Evolutionary conservation across 352 stramenopile species (phyloP).

Genomic region (Phytophthora lateralis): DNA sequence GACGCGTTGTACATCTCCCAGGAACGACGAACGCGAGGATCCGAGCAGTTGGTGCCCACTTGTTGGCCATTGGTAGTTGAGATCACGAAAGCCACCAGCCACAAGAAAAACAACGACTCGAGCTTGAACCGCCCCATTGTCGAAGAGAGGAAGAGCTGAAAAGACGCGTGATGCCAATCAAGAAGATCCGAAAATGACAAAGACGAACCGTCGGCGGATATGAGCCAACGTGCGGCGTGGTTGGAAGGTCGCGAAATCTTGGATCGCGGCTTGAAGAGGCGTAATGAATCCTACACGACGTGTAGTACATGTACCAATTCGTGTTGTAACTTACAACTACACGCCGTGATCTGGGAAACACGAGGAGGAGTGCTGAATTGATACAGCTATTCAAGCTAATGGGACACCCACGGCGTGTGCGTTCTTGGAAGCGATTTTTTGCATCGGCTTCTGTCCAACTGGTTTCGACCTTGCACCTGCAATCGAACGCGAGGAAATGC

Average conservation of each 20-base stretch:
- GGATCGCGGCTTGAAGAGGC: neutral
- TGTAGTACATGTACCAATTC: too few species aligned
- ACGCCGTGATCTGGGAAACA: too few species aligned
- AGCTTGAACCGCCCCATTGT: constrained; percentile 7
- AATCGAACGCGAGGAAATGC: too few species aligned
- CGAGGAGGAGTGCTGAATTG: too few species aligned
- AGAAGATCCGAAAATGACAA: constrained; percentile 17
- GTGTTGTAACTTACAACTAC: too few species aligned
- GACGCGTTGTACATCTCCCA: constrained; percentile 43
- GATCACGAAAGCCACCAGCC: constrained; percentile 1
- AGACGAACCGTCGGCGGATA: neutral
- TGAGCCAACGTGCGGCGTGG: neutral
- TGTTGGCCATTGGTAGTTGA: constrained; percentile 20
- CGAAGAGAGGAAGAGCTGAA: too few species aligned
- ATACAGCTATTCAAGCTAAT: too few species aligned
- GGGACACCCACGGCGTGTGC: too few species aligned
- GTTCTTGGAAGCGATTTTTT: too few species aligned
- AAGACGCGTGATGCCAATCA: constrained; percentile 1
- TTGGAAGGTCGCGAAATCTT: neutral
- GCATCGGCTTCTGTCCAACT: too few species aligned
- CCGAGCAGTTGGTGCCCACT: constrained; percentile 38
- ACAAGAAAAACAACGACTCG: constrained; percentile 2
- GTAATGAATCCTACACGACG: neutral
- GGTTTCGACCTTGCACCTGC: too few species aligned
- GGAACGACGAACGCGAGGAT: constrained; percentile 46